A percentile compares a stretch with the other conserved stretches of the same genome.
These are phyloP conservation scores for Moesziomyces antarcticus DNA, from an alignment of 1,284 basidiomycete species.

Conservation along the genomic window DNA sequence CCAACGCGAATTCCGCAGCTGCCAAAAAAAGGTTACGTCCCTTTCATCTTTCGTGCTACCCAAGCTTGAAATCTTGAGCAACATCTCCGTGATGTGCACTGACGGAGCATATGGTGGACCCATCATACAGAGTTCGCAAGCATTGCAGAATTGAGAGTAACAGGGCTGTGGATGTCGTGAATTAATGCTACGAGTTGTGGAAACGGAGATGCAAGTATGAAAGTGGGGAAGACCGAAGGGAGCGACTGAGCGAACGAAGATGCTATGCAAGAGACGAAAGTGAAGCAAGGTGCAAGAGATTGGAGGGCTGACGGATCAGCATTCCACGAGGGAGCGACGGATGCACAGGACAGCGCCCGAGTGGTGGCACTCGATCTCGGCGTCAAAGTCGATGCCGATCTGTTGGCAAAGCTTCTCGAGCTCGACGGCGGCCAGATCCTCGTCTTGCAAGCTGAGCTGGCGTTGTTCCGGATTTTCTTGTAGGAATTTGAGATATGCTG, in stretches of 20 bases:
- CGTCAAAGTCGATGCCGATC: constrained; percentile 35
- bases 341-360: constrained; percentile 36
- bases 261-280: not conserved
- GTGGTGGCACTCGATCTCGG: constrained; percentile 42
- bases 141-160: too few relatives aligned
- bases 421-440: constrained; percentile 36
- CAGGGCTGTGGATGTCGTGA: too few relatives aligned
- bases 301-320: not conserved
- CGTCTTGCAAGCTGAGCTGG: constrained; percentile 33
- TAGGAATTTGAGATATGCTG: constrained; percentile 36
- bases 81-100: too few relatives aligned
- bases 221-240: too few relatives aligned
- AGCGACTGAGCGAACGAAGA: not conserved
- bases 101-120: too few relatives aligned
- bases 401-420: constrained; percentile 26
- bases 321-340: constrained; percentile 15
- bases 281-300: not conserved
- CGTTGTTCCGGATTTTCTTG: constrained; percentile 32
- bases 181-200: too few relatives aligned
- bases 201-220: too few relatives aligned
- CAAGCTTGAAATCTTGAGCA: too few relatives aligned
- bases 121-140: too few relatives aligned
- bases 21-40: not conserved
- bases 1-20: not conserved
- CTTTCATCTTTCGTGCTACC: too few relatives aligned